phyloP scores from a whole-genome alignment of 2,329 filamentous ascomycete species.

The Calonectria fujianensis region DNA sequence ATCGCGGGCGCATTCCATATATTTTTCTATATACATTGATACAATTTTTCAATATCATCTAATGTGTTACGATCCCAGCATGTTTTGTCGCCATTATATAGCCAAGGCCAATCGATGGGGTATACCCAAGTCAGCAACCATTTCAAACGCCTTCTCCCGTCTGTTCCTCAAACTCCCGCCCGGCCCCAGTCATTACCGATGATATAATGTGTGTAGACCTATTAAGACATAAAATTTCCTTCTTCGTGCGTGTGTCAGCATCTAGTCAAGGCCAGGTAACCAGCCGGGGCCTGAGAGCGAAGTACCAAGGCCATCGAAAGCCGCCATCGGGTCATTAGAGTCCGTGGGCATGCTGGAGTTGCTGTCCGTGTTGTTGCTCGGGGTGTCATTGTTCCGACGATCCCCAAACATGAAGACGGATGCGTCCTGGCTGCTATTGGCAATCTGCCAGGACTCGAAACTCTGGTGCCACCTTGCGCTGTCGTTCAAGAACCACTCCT shows the following conservation, averaged over 20 bases:
- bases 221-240: constrained; percentile 3
- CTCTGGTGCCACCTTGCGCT: constrained; percentile 75
- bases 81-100: background rate
- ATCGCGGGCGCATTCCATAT: background rate
- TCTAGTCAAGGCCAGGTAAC: constrained; percentile 61
- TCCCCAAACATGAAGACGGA: constrained; percentile 58
- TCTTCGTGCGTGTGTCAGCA: background rate
- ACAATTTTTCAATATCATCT: too few species aligned
- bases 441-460: constrained; percentile 72
- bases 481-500: constrained; percentile 76
- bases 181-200: constrained; percentile 21
- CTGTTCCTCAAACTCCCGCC: constrained; percentile 23
- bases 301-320: constrained; percentile 58
- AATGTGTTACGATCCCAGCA: background rate
- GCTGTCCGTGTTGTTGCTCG: constrained; percentile 44
- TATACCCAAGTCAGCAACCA: constrained; percentile 23
- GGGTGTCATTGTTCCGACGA: constrained; percentile 46
- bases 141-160: constrained; percentile 14
- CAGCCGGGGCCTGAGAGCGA: constrained; percentile 59
- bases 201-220: constrained; percentile 2
- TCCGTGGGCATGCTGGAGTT: constrained; percentile 46
- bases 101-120: constrained; percentile 13
- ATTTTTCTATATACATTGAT: background rate
- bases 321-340: constrained; percentile 50
- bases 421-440: constrained; percentile 52